Evolutionary conservation across 768 basidiomycete genomes (phyloP), one percentile per base, ranked within the genome.

Genomic region (Trametes gibbosa): DNA sequence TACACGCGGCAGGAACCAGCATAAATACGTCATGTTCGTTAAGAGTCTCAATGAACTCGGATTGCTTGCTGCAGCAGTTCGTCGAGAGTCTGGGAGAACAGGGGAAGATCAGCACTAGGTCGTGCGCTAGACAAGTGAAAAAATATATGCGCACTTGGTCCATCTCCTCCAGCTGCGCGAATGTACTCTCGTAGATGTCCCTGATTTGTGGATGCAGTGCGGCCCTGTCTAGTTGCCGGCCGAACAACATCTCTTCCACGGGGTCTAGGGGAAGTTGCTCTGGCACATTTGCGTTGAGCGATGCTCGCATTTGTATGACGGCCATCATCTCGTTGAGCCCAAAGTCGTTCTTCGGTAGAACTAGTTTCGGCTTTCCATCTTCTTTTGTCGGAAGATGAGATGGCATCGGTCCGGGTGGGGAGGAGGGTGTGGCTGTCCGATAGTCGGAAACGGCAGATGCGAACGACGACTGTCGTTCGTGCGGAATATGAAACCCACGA

Each of bases 261-360:
- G 83, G 79, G 59, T 90, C 80, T 61, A 84, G 64, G 19, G 76
- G 76, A 4, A 65, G n/a, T 5, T 47, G 56, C 29, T 59, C 62
- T 50, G 39, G 73, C 72, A 41, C 66, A 50, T 68, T 70, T 56
- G 72, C 77, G 32, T 70, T 66, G 52, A 62, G 56, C 40, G 71
- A 69, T 24, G 84, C 85, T 34, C 80, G 79, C 37, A 81, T 80
- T 71, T 94, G 88, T 55, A 97, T 93, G 42, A 95, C 79, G 24
- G 91, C 87, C 81, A 97, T 81, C 91, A 97, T 94, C 51, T 86
- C 81, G 8, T 83, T 74, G 24, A 96, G 76, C 1, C 95, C 95
- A 73, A 95, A 95, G 70, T 95, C 92, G 68, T 95, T 86, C 61
- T 79, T 81, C n/a, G 83, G 83, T 48, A 88, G 72, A 42, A 82